Evolutionary conservation across 179 eudicot genomes (phyloP).

Genomic region (Camellia oleifera): DNA sequence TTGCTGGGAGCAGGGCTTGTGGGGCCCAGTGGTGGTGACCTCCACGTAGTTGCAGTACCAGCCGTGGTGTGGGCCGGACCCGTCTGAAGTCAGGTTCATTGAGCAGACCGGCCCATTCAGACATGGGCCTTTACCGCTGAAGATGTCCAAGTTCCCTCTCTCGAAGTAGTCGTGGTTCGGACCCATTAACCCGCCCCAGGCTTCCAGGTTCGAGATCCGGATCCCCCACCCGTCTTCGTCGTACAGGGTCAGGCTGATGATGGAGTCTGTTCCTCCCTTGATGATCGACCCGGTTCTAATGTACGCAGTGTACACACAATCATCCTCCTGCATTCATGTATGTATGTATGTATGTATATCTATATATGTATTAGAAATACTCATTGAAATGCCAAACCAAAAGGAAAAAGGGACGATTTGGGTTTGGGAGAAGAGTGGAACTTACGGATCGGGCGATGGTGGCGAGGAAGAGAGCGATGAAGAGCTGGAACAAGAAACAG

Average conservation of each 20-base stretch:
- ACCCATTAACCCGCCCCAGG: constrained; percentile 87
- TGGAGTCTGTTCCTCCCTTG: constrained; percentile 79
- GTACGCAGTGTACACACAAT: constrained; percentile 72
- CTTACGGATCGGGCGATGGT: constrained; percentile 51
- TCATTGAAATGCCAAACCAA: background rate
- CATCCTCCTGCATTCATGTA: constrained; percentile 20
- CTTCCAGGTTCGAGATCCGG: constrained; percentile 42
- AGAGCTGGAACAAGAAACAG: constrained; percentile 20
- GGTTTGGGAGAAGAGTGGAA: background rate
- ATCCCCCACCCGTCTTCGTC: constrained; percentile 41
- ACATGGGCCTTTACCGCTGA: constrained; percentile 76
- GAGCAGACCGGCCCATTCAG: constrained; percentile 52
- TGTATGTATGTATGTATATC: background rate
- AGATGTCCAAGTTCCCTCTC: constrained; percentile 72
- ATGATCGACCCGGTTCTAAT: constrained; percentile 61
- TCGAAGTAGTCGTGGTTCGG: constrained; percentile 64
- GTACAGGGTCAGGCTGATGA: constrained; percentile 46
- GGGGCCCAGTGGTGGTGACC: constrained; percentile 73
- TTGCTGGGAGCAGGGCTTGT: constrained; percentile 42
- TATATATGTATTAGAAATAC: background rate
- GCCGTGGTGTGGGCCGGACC: constrained; percentile 64
- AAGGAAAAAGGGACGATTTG: background rate
- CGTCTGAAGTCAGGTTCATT: constrained; percentile 64
- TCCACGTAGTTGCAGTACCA: constrained; percentile 90
- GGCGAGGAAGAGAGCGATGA: constrained; percentile 40